phyloP scores from a whole-genome alignment of 192 early-diverging fungal genomes.

The Mortierella claussenii region DNA sequence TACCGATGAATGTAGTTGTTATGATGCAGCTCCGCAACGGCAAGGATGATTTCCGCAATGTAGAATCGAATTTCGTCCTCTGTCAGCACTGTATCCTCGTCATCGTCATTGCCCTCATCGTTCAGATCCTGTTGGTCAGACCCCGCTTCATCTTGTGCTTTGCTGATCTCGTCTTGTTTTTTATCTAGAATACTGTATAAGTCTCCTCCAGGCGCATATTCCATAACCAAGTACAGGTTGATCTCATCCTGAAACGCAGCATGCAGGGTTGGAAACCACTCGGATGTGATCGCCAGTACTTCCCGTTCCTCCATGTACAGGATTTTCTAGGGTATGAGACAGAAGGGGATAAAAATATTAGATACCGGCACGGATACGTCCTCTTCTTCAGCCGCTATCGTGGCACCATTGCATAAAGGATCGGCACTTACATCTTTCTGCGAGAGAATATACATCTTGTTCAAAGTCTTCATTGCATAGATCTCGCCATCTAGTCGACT shows the following conservation, averaged over 20 bases:
- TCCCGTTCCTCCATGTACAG: constrained; percentile 91
- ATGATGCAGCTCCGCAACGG: constrained; percentile 75
- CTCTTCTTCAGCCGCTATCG: too few relatives aligned
- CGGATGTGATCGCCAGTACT: constrained; percentile 73
- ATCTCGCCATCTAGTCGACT: constrained; percentile 75
- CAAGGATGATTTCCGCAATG: constrained; percentile 74
- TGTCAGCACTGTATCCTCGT: constrained; percentile 56
- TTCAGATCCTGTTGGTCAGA: background rate
- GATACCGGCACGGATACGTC: too few relatives aligned
- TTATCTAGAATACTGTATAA: constrained; percentile 78
- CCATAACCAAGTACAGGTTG: constrained; percentile 80
- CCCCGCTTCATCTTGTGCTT: constrained; percentile 1
- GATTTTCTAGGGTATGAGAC: constrained; percentile 68
- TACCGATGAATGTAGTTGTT: constrained; percentile 74
- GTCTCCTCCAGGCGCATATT: constrained; percentile 85
- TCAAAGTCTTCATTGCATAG: constrained; percentile 88
- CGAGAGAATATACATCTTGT: constrained; percentile 75
- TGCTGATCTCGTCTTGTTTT: constrained; percentile 59
- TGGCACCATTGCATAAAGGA: too few relatives aligned
- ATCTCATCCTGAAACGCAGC: constrained; percentile 68
- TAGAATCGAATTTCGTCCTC: constrained; percentile 79
- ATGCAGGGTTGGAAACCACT: constrained; percentile 77
- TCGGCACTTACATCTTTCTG: constrained; percentile 80
- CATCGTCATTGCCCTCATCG: constrained; percentile 13
- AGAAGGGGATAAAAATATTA: background rate